phyloP scores from a whole-genome alignment of 306 rosid genomes.

The Begonia fuchsioides region DNA sequence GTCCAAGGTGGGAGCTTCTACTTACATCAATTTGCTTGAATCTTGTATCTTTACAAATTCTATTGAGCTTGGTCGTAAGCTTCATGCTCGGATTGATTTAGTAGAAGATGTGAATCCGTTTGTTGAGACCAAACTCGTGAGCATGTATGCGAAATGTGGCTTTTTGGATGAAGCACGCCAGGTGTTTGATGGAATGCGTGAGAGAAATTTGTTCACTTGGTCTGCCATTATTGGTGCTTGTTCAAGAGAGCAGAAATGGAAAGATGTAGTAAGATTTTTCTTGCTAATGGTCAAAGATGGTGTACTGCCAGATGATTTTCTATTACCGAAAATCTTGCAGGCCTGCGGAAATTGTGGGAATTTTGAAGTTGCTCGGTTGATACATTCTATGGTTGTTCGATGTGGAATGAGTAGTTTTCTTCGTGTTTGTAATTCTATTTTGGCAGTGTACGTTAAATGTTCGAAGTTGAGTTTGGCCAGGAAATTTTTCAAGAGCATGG shows the following conservation, averaged over 20 bases:
- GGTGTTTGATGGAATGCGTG: conserved; percentile 65
- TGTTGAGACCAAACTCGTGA: conserved; percentile 68
- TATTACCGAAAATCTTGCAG: conserved; percentile 60
- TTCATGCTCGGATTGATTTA: conserved; percentile 45
- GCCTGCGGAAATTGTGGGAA: conserved; percentile 59
- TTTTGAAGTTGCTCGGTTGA: conserved; percentile 32
- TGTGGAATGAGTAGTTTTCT: conserved; percentile 21
- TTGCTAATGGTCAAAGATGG: conserved; percentile 52
- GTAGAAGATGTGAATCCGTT: conserved; percentile 39
- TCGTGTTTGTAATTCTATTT: conserved; percentile 41
- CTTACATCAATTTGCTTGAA: conserved; percentile 52
- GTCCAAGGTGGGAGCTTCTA: conserved; percentile 32
- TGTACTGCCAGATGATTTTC: conserved; percentile 49
- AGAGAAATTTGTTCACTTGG: conserved; percentile 85
- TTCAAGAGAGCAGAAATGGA: conserved; percentile 49
- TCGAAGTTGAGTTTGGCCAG: conserved; percentile 46
- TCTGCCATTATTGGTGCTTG: conserved; percentile 91
- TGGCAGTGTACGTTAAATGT: conserved; percentile 55
- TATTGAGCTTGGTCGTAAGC: conserved; percentile 55
- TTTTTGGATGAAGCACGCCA: conserved; percentile 53
- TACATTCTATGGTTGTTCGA: conserved; percentile 61
- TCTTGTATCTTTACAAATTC: conserved; percentile 54
- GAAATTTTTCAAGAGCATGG: conserved; percentile 47
- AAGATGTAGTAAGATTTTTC: conserved; percentile 50
- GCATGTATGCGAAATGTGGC: conserved; percentile 89